phyloP scores from a whole-genome alignment of 2,329 filamentous ascomycete genomes.

The Knufia petricola region DNA sequence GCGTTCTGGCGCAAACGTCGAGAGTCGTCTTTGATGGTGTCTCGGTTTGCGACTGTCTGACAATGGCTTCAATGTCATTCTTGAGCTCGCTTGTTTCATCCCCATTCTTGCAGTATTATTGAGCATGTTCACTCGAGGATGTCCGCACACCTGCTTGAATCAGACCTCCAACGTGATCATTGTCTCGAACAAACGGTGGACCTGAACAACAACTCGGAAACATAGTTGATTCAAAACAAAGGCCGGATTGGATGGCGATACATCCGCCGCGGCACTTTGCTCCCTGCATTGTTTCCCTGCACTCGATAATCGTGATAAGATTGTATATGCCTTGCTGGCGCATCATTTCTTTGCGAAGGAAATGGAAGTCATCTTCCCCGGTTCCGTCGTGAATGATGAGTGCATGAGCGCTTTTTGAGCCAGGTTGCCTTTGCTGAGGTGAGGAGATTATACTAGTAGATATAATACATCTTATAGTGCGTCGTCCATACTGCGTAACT shows the following conservation, averaged over 20 bases:
- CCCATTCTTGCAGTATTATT: background rate
- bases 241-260: constrained; percentile 2
- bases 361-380: background rate
- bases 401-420: background rate
- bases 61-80: background rate
- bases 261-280: constrained; percentile 1
- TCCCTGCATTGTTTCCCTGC: background rate
- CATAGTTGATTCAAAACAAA: background rate
- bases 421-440: background rate
- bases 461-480: background rate
- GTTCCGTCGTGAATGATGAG: background rate
- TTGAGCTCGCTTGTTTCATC: background rate
- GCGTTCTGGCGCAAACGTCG: no score
- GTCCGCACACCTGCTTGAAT: background rate
- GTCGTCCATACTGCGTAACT: background rate
- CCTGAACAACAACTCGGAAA: background rate
- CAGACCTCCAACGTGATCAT: background rate
- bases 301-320: constrained; percentile 4
- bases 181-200: background rate
- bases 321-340: background rate
- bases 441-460: background rate
- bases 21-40: background rate
- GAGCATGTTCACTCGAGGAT: background rate
- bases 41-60: background rate
- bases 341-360: background rate